Evolutionary conservation across 768 basidiomycete genomes (phyloP), one percentile per base, ranked within the genome.

Genomic region (Macrolepiota dolichaula): DNA sequence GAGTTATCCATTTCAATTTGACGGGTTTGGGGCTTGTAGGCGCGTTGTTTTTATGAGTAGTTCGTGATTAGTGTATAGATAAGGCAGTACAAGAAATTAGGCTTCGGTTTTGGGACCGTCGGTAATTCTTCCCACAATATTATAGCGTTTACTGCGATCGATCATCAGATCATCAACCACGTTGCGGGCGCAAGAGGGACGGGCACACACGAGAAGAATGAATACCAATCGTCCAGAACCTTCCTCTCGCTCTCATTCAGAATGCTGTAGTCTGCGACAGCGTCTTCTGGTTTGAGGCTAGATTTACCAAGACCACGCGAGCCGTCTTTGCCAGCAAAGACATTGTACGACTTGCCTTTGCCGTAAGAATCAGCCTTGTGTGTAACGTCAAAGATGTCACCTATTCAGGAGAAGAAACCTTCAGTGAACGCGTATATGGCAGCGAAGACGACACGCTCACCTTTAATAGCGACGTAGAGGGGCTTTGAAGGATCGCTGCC

Each of bases 251-350:
- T 82, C 63, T 86, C 87, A 46, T 83, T 79, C 55, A 99, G 79
- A 0, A 67, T 72, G 66, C 88, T 92, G 70, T 92, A 97, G 70
- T 99, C 95, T 12, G 94, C 76, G 1, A 94, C 80, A 10, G 96
- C 96, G 69, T 98, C 87, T 72, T 94, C 89, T 3, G 79, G 74
- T 57, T 92, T 91, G 66, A 97, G 76, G 67, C 92, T 95, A 55
- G 92, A 94, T 85, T 87, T 88, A 46, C 94, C 96, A 6, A 99
- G 79, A 0, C 90, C 96, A 64, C 81, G 85, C 7, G 93, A 96
- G 0, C 88, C 96, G 69, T 99, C 96, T 75, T 92, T 96, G 49
- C 95, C 96, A 35, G 95, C 93, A 71, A 98, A 98, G 22, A 96
- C 74, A 65, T 85, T 82, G 74, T 95, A 94, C 3, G 89, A 85